Percentiles rank a stretch among this genome's conserved stretches.
Conservation (phyloP, 306 rosid genomes). For the Rosa chinensis region DNA sequence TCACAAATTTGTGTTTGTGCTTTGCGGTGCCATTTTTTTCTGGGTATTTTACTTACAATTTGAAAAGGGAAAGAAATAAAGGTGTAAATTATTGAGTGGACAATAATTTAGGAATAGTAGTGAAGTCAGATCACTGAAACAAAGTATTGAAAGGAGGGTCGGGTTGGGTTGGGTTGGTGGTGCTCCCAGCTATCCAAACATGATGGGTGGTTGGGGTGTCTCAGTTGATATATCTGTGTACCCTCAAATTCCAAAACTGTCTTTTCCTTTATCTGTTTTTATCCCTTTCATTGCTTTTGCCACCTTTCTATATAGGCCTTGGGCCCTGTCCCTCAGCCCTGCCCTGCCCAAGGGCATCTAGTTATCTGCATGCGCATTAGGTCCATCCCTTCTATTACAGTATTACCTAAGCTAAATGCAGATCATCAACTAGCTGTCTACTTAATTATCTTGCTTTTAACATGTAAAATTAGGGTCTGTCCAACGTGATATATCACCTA, state of each 20-base stretch:
- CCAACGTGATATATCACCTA: no score
- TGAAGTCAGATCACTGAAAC: conserved; percentile 22
- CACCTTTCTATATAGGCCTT: conserved; percentile 14
- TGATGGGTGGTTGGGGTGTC: conserved; percentile 95
- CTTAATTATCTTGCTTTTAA: not conserved
- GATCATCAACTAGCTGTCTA: not conserved
- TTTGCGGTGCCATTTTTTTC: not conserved
- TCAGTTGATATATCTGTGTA: conserved; percentile 33
- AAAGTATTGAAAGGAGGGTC: not conserved
- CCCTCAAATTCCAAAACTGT: conserved; percentile 52
- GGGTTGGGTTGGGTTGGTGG: conserved; percentile 32
- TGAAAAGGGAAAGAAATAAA: not conserved
- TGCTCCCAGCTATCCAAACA: conserved; percentile 65
- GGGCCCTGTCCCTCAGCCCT: not conserved
- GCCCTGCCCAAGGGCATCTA: not conserved
- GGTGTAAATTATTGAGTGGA: not conserved
- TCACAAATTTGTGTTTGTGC: not conserved
- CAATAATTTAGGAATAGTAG: not conserved
- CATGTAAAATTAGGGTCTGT: not conserved
- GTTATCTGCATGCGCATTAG: not conserved
- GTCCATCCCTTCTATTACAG: not conserved
- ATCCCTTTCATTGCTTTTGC: conserved; percentile 9
- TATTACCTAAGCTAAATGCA: not conserved
- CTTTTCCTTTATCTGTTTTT: conserved; percentile 31
- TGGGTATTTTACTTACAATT: not conserved